phyloP scores from a whole-genome alignment of 78 protist genomes.

The Tieghemostelium lacteum region DNA sequence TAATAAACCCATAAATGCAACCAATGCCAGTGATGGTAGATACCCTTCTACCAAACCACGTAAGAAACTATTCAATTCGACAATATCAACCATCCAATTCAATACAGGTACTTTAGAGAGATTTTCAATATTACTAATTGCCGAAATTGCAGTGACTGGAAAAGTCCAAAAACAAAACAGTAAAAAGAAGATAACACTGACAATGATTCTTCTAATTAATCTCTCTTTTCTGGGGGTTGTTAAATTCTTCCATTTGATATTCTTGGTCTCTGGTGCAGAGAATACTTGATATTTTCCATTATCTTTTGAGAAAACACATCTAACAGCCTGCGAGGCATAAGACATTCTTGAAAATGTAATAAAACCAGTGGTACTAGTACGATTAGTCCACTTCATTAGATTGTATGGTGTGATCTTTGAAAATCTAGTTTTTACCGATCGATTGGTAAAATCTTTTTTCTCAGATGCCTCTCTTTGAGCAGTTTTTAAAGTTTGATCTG shows the following conservation, averaged over 20 bases:
- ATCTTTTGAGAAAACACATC: conserved; percentile 28
- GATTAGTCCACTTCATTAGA: conserved; percentile 11
- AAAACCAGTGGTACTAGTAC: conserved; percentile 38
- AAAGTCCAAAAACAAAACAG: conserved; percentile 62
- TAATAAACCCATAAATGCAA: conserved; percentile 58
- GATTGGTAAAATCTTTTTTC: neutral
- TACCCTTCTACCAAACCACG: conserved; percentile 71
- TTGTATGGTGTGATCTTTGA: conserved; percentile 36
- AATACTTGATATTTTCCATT: conserved; percentile 8
- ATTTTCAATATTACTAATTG: conserved; percentile 27
- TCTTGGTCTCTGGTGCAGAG: conserved; percentile 63
- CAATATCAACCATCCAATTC: conserved; percentile 28
- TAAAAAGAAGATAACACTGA: conserved; percentile 30
- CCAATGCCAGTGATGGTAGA: conserved; percentile 79
- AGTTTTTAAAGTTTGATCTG: neutral
- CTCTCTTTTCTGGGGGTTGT: conserved; percentile 9
- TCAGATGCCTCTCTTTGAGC: conserved; percentile 45
- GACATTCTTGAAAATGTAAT: conserved; percentile 66
- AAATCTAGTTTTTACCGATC: conserved; percentile 25
- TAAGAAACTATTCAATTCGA: conserved; percentile 25
- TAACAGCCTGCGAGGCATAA: conserved; percentile 24
- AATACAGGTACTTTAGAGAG: conserved; percentile 59
- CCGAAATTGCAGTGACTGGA: conserved; percentile 68
- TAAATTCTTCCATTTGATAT: conserved; percentile 59
- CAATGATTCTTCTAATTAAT: conserved; percentile 14